Evolutionary conservation across 116 monocot species (phyloP), one percentile per base, ranked within the genome.

Genomic region (Posidonia oceanica): DNA sequence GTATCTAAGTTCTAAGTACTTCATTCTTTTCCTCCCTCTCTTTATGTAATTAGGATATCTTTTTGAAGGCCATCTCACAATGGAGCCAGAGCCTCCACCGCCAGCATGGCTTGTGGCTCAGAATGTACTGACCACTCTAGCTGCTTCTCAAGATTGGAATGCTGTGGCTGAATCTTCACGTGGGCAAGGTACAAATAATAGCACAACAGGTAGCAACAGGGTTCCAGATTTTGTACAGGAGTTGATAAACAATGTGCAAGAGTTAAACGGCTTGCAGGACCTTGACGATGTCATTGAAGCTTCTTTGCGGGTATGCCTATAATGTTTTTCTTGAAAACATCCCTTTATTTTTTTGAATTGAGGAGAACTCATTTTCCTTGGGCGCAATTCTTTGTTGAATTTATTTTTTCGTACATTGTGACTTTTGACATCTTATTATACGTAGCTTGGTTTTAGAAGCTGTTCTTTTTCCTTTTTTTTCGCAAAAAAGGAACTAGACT

Each of bases 41-140:
- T 12, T 75, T 66, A 41, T 77, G 89, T 80, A 76, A 75, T 76
- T 75, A 52, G 80, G 93, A 71, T 99, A 83, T 77, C 90, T 88
- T 69, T 99, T 99, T 69, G 90, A 99, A 80, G 99, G 99, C 38
- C 99, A 99, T 77, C 76, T 93, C 38, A 93, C 90, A 38, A 71
- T 90, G 59, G 90, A 74, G 21, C 84, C 79, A 63, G 99, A 99
- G 62, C 99, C 99, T 39, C 86, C 93, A 42, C 90, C 90, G 41
- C 93, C 99, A 60, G 82, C 84, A 64, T 99, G 99, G 99, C 90
- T 99, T 71, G 88, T 90, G 16, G 93, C 90, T n/a, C 93, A 98
- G 72, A 93, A 90, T 81, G 52, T 88, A 29, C 80, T 93, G 29
- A 88, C 86, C 37, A 79, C 86, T 13, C 75, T 86, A 54, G 82